Evolutionary conservation across 345 rosid species (phyloP), one percentile per base, ranked within the genome.

Genomic region (Gossypium thurberi): DNA sequence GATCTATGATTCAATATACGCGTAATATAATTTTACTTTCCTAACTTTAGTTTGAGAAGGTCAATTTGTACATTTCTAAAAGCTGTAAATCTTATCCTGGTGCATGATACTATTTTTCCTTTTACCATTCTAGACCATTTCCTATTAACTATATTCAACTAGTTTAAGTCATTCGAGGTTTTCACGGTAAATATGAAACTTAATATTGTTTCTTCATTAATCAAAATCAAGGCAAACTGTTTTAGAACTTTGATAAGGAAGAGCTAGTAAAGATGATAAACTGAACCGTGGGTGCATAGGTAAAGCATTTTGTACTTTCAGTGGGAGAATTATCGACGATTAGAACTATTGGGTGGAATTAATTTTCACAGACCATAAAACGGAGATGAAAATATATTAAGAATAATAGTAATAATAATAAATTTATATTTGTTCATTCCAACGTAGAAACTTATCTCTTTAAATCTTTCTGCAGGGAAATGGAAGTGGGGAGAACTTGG

Each of bases 401-500:
- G 2, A 23, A 23, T 26, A 26, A 33, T 33, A 33, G 0, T 26
- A 28, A 3, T 33, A 33, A 33, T 33, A 33, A 33, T 33, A 33
- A 33, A 5, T 5, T 5, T 33, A 33, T 33, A 33, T 33, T 33
- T 33, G 40, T 50, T 6, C 42, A 62, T 26, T 79, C 71, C 62
- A 55, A 62, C 65, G 70, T 8, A 65, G 13, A 47, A 67, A 33
- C 71, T 33, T 4, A 67, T 48, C 58, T 46, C 55, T 28, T 11
- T 53, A 0, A 33, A 28, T 15, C 56, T 42, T n/a, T 65, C 61
- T 84, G 77, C 85, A 92, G 97, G 95, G 86, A 44, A 84, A 60
- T 15, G 84, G 82, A 82, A 88, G 83, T 13, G 84, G 81, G 26
- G 87, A 86, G 83, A 89, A 84, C 70, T 11, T 74, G 47, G 76